phyloP scores from a whole-genome alignment of 495 filamentous ascomycete species.

The Aspergillus conjunctus region DNA sequence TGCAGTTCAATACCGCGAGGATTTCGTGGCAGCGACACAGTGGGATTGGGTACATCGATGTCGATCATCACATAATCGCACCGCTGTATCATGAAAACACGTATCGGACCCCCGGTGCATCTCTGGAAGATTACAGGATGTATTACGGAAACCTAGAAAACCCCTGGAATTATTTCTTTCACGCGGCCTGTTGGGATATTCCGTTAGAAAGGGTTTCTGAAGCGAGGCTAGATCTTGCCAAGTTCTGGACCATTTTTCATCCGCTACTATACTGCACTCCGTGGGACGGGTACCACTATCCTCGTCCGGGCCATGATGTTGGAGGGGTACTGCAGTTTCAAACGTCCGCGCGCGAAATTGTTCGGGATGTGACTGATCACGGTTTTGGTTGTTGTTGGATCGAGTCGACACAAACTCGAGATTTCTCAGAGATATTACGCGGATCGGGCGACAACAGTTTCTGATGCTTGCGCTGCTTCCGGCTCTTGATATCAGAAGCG shows the following conservation, averaged over 20 bases:
- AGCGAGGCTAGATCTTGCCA: not conserved
- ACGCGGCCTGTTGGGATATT: conserved; percentile 13
- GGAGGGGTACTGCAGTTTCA: conserved; percentile 12
- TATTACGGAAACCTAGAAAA: not conserved
- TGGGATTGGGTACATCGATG: conserved; percentile 12
- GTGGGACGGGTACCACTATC: conserved; percentile 4
- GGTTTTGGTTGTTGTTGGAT: conserved; percentile 3
- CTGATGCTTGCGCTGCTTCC: not conserved
- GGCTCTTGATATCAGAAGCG: not conserved
- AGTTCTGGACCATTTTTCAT: not conserved
- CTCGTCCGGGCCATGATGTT: conserved; percentile 17
- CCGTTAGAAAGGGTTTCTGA: conserved; percentile 9
- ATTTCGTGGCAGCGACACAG: not conserved
- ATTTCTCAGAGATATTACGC: not conserved
- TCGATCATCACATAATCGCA: not conserved
- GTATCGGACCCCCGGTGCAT: not conserved
- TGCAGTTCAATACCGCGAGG: not conserved
- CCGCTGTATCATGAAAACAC: not conserved
- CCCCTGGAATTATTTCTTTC: not conserved
- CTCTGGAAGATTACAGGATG: not conserved
- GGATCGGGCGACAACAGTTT: no score
- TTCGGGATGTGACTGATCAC: not conserved
- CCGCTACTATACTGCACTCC: conserved; percentile 4
- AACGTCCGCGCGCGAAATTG: not conserved
- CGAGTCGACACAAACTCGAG: not conserved